Evolutionary conservation across 2,329 filamentous ascomycete species (phyloP).

Genomic region (Thelonectria olida): DNA sequence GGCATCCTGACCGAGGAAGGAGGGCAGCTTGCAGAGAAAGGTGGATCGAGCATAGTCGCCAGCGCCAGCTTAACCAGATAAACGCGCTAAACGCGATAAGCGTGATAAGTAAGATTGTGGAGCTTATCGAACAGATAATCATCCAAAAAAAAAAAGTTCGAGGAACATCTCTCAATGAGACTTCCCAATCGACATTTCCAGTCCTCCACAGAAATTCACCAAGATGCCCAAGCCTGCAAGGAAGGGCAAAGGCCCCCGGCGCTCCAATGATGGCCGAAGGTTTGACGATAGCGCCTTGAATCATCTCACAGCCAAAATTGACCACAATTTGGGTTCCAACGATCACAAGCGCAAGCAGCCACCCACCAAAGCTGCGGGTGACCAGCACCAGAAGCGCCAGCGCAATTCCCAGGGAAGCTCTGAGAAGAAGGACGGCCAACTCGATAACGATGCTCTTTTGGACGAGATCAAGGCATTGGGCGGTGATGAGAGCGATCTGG

Average conservation of each 20-base stretch:
- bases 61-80: not conserved
- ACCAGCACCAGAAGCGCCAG: slow-evolving; percentile 50
- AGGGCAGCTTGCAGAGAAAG: slow-evolving; percentile 17
- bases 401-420: slow-evolving; percentile 42
- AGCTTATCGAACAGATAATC: slow-evolving; percentile 28
- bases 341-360: slow-evolving; percentile 58
- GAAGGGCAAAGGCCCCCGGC: slow-evolving; percentile 45
- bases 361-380: slow-evolving; percentile 44
- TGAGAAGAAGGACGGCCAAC: slow-evolving; percentile 36
- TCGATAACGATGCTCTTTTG: slow-evolving; percentile 56
- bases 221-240: slow-evolving; percentile 49
- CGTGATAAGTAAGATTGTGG: slow-evolving; percentile 29
- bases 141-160: slow-evolving; percentile 38
- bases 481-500: slow-evolving; percentile 71
- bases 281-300: slow-evolving; percentile 63
- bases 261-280: slow-evolving; percentile 28
- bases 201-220: slow-evolving; percentile 12
- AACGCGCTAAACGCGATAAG: slow-evolving; percentile 29
- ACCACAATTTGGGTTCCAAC: slow-evolving; percentile 56
- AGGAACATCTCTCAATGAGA: slow-evolving; percentile 23
- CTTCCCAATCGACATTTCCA: slow-evolving; percentile 32
- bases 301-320: slow-evolving; percentile 65
- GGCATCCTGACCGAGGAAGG: slow-evolving; percentile 3
- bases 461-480: slow-evolving; percentile 73
- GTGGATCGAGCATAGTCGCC: slow-evolving; percentile 6